phyloP scores from a whole-genome alignment of 2,329 filamentous ascomycete genomes.

The Talaromyces amestolkiae region DNA sequence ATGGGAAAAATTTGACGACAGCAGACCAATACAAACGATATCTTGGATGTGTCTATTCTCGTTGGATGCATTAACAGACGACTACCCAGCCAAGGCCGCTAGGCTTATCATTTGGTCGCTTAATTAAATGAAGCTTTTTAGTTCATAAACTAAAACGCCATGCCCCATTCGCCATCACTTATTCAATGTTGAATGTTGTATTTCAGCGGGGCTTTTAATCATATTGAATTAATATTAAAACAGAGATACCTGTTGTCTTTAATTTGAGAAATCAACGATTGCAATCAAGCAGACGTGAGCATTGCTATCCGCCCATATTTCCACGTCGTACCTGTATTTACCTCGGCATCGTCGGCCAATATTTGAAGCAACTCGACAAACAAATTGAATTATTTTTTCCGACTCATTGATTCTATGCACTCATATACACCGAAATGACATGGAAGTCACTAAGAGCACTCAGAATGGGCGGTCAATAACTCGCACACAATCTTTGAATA shows the following conservation, averaged over 20 bases:
- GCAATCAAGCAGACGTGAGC: neutral
- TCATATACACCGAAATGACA: neutral
- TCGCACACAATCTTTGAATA: no score
- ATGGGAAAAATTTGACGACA: neutral
- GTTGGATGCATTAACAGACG: neutral
- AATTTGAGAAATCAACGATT: neutral
- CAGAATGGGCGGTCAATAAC: no score
- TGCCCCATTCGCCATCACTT: neutral
- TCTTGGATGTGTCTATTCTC: neutral
- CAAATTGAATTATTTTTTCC: neutral
- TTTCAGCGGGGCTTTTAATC: neutral
- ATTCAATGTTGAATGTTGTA: neutral
- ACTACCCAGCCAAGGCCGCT: neutral
- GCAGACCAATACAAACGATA: neutral
- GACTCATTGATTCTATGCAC: neutral
- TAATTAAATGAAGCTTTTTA: conserved; percentile 10
- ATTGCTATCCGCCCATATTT: no score
- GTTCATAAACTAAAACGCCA: neutral
- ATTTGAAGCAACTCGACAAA: neutral
- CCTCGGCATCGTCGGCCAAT: neutral
- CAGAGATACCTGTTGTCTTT: neutral
- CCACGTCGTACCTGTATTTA: neutral
- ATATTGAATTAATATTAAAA: no score
- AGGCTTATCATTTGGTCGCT: neutral
- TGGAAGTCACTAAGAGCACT: no score